Base-by-base conservation (phyloP, 345 rosid species). In the Hypericum androsaemum region DNA sequence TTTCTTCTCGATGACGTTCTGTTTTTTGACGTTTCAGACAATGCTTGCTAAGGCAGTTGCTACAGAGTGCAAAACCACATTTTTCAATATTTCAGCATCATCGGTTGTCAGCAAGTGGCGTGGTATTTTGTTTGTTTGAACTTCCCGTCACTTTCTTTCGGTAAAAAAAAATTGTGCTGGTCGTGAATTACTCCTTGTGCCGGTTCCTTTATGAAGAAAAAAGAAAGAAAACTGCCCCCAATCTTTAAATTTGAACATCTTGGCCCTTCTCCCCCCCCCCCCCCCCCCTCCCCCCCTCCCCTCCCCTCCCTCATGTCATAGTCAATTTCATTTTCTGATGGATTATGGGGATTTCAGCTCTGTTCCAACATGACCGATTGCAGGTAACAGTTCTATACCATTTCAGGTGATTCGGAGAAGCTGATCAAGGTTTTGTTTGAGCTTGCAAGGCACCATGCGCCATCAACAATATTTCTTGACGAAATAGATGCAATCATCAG, bases 31-130 rank as follows among this genome's bases (percentile, higher is more conserved):
- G 48, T 60, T 70, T 28, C 81, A 92, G 98, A 92, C 98, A 47
- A 84, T 90, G 98, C 95, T 90, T 62, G 98, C 98, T n/a, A 84
- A 87, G 76, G 98, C 98, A 50, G 95, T 90, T 66, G 98, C 98
- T 48, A 87, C 98, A 32, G 98, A 90, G 67, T 90, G 98, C 80
- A 84, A 90, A 52, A 90, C 98, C 10, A 90, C 98, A 7, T 90
- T 90, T 75, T 90, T 90, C 78, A 90, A 90, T 42, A 90, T 90
- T 53, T 90, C 98, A 28, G 98, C 98, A 61, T 90, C 98, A 47
- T 90, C 98, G 36, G 87, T 90, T 38, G 98, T 90, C 57, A 90
- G 98, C 83, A 90, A 90, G 80, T 90, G 98, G 98, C 87, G 98
- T 46, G 94, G 94, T 81, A 74, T 68, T 77, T 67, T 50, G 56